Evolutionary conservation across 176 grass and related monocot genomes (phyloP), one percentile per base, ranked within the genome.

Genomic region (Aegilops tauschii): DNA sequence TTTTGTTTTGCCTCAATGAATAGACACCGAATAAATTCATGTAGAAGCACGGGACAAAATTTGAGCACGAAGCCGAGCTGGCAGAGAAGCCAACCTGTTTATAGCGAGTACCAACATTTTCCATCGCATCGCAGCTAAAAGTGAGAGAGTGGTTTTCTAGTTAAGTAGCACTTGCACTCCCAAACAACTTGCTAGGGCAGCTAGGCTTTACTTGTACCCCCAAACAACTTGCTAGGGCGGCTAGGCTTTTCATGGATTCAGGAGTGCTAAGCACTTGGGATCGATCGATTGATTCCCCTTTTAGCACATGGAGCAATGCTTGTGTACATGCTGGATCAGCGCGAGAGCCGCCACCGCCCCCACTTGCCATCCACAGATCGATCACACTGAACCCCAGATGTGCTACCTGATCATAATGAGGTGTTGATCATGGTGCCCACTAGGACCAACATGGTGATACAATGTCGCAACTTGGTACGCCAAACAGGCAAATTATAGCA

Each of bases 281-380:
- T 80, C 21, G 17, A 42, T 74, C 5, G 17, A 59, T 68, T 66
- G 20, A 35, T 66, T 83, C 65, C 20, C 66, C 63, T 83, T 87
- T 34, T 28, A 29, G 80, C 84, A 87, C 89, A 83, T 83, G 89
- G 84, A 8, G 83, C 21, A 44, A 86, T 56, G 73, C 56, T 16
- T 69, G 73, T 56, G 52, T 56, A 56, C 1, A 59, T 13, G 42
- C 65, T 63, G 11, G 30, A 75, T 84, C 59, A 66, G 36, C 82
- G 65, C 3, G 45, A 76, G 12, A 8, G 68, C 77, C 82, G 59
- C 77, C 76, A 85, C 56, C 25, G 78, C 71, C 64, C 79, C 73
- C 73, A 86, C 65, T 90, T 83, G 88, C 40, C 76, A 89, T 81
- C 63, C 64, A 82, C 84, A 83, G 73, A 90, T 83, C 84, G 54